phyloP scores from a whole-genome alignment of 2,329 filamentous ascomycete genomes.

The Aspergillus fumigatus region DNA sequence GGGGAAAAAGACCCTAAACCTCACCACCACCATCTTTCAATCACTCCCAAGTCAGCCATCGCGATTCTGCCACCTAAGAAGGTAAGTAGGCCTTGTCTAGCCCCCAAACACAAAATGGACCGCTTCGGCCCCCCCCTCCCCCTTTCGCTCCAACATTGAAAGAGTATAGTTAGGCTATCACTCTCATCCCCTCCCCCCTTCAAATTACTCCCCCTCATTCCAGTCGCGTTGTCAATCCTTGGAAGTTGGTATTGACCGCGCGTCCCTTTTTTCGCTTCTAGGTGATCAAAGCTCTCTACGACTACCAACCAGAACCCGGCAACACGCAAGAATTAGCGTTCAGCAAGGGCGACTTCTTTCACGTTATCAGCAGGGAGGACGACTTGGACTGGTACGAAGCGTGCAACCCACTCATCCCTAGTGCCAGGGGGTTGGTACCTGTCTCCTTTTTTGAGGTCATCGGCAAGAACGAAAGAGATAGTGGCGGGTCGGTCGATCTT shows the following conservation, averaged over 20 bases:
- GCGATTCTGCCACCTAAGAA: constrained; percentile 92
- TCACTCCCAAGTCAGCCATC: constrained; percentile 78
- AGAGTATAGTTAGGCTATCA: background rate
- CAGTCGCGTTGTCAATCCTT: constrained; percentile 5
- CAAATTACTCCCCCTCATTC: constrained; percentile 4
- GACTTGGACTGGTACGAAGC: constrained; percentile 97
- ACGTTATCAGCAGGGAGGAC: constrained; percentile 94
- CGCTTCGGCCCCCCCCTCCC: background rate
- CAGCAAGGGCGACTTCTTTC: constrained; percentile 93
- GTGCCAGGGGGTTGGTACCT: constrained; percentile 84
- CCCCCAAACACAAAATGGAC: background rate
- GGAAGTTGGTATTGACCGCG: constrained; percentile 12
- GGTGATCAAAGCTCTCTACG: constrained; percentile 97
- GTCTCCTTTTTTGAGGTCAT: constrained; percentile 91
- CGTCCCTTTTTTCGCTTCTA: constrained; percentile 37
- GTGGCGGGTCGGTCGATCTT: constrained; percentile 61
- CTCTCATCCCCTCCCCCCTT: constrained; percentile 4
- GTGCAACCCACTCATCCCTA: constrained; percentile 82
- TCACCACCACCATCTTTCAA: constrained; percentile 57
- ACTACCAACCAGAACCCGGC: constrained; percentile 71
- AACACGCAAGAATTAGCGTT: constrained; percentile 76
- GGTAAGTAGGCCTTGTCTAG: constrained; percentile 47
- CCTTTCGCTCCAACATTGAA: background rate
- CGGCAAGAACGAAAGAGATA: constrained; percentile 87
- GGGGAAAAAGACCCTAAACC: constrained; percentile 70